Conservation (phyloP, 208 protist species). For the Leishmania braziliensis region DNA sequence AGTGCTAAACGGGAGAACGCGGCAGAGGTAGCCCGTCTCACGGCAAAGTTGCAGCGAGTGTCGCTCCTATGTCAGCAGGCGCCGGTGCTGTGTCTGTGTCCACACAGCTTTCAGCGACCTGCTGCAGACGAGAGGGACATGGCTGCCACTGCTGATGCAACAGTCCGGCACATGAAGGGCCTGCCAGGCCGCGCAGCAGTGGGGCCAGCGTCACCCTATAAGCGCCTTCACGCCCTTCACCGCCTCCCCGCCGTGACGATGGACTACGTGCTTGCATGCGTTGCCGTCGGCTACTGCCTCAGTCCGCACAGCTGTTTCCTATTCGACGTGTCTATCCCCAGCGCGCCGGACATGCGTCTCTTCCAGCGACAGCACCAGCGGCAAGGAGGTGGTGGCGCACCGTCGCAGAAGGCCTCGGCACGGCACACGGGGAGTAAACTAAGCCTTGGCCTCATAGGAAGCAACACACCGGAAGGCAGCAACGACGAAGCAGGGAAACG, state of each 20-base stretch:
- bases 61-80: constrained; percentile 27
- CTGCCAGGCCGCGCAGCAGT: background rate
- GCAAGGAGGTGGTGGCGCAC: background rate
- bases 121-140: background rate
- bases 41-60: constrained; percentile 11
- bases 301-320: constrained; percentile 61
- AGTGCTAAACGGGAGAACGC: background rate
- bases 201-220: background rate
- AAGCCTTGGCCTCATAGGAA: background rate
- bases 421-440: background rate
- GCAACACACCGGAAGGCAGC: background rate
- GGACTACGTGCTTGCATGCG: constrained; percentile 53
- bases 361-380: constrained; percentile 18
- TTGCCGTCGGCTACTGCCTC: constrained; percentile 50
- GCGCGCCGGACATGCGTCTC: constrained; percentile 41
- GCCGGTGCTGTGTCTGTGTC: constrained; percentile 28
- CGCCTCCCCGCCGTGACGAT: constrained; percentile 36
- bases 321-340: constrained; percentile 52
- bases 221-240: constrained; percentile 9
- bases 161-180: background rate
- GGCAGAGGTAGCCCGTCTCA: constrained; percentile 3
- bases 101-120: constrained; percentile 39
- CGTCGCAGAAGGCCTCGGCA: background rate
- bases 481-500: background rate
- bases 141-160: background rate